These are phyloP conservation scores for Chalaropsis thielavioides DNA, from an alignment of 2,329 filamentous ascomycete species.

Conservation along the genomic window DNA sequence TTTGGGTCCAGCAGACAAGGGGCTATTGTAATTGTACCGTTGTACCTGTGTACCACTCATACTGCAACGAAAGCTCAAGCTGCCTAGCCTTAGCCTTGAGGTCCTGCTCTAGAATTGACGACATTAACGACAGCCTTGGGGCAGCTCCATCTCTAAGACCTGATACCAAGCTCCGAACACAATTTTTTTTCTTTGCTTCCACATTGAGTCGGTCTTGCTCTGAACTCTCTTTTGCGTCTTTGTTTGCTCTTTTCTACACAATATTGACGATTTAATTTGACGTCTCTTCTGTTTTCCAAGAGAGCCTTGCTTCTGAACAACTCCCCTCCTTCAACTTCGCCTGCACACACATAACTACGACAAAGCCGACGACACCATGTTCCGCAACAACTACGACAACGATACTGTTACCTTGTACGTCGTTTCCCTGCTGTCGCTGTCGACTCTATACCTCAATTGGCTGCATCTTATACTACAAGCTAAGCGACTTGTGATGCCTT, in stretches of 20 bases:
- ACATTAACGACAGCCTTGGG: conserved; percentile 14
- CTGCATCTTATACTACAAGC: neutral
- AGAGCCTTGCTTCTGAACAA: conserved; percentile 5
- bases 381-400: conserved; percentile 99
- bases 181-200: neutral
- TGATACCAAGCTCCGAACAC: neutral
- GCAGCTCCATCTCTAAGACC: neutral
- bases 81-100: conserved; percentile 15
- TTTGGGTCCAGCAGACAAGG: neutral
- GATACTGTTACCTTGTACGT: conserved; percentile 97
- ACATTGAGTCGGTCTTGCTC: neutral
- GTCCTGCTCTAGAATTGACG: conserved; percentile 4
- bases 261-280: neutral
- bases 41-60: neutral
- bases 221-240: neutral
- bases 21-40: neutral
- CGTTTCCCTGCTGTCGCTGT: conserved; percentile 13
- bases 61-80: conserved; percentile 16
- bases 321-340: neutral
- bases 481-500: neutral
- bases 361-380: conserved; percentile 49
- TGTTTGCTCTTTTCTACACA: neutral
- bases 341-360: neutral
- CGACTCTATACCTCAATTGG: neutral
- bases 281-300: neutral